Evolutionary conservation across 2,329 filamentous ascomycete species (phyloP), one percentile per base, ranked within the genome.

Genomic region (Fusarium chaquense): DNA sequence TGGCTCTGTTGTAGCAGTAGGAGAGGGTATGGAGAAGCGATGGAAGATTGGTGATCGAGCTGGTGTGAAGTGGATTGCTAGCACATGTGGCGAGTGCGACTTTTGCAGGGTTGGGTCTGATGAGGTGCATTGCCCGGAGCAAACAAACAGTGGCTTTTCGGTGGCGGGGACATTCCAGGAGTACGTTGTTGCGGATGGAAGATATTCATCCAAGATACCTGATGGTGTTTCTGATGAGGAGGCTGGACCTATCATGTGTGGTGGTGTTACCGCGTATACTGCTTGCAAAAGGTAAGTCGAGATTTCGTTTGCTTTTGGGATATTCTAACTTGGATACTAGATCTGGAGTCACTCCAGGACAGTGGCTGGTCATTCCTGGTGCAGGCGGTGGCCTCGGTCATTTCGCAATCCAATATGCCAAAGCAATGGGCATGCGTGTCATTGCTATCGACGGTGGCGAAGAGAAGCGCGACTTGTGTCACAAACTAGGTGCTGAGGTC

Each of bases 81-180:
- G 92, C 62, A 90, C 90, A 13, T 97, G 94, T 79, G 84, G 96
- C 55, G 80, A 85, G 58, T 97, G 94, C 81, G 86, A 89, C 72
- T 97, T 92, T 85, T 97, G 94, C 83, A 88, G 90, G 76, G 86
- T 89, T 11, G 72, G 73, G 65, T 80, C 87, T 16, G 91, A 97
- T 73, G 93, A 97, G 80, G 91, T 93, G 1, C 89, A 97, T 5
- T 97, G 94, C 81, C 80, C 86, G 2, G 83, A 91, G 40, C 89
- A 92, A 10, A 82, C 86, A 11, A 87, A 97, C 35, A 96, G 93
- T 1, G 94, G 94, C 33, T 97, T 95, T 83, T 96, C 93, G 0
- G 92, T 95, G 74, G 91, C 97, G 75, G 94, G 93, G 20, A 90
- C 90, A 11, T 97, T 97, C 85, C 94, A 97, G 82, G 89, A 97